A percentile compares a stretch with the other conserved stretches of the same genome.
Evolutionary conservation across 768 basidiomycete genomes (phyloP).

Genomic region (Mycena venus): DNA sequence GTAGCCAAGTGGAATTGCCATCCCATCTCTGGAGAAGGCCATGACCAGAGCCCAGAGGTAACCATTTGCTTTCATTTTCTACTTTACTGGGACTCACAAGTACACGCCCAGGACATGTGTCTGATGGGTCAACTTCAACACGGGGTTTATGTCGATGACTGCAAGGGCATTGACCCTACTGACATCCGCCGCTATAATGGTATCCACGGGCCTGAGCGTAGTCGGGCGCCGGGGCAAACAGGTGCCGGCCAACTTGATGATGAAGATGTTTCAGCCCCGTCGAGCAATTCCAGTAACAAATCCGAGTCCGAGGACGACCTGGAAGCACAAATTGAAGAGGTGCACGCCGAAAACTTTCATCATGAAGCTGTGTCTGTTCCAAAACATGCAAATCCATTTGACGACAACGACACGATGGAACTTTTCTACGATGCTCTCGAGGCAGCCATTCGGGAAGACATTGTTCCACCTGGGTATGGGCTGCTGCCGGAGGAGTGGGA

Average conservation of each 20-base stretch:
- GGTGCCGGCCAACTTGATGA: too few species aligned
- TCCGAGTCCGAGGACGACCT: background rate
- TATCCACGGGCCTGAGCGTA: background rate
- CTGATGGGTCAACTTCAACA: background rate
- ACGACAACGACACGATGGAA: constrained; percentile 4
- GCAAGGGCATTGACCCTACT: constrained; percentile 12
- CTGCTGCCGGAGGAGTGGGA: constrained; percentile 36
- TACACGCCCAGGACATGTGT: constrained; percentile 1
- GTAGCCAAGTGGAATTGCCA: constrained; percentile 8
- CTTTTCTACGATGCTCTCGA: constrained; percentile 2
- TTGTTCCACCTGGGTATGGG: constrained; percentile 29
- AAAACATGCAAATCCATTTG: constrained; percentile 14
- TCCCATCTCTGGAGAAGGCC: constrained; percentile 37
- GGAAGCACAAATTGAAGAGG: constrained; percentile 7
- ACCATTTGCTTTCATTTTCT: background rate
- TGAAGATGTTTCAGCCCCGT: background rate
- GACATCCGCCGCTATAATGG: constrained; percentile 22
- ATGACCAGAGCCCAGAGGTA: constrained; percentile 28
- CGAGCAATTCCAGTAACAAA: background rate
- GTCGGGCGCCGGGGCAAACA: too few species aligned
- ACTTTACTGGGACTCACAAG: background rate
- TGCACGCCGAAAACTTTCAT: constrained; percentile 10
- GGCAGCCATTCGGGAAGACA: background rate
- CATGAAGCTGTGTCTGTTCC: constrained; percentile 14
- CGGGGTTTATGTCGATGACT: constrained; percentile 22